Evolutionary conservation across 768 basidiomycete genomes (phyloP).

Genomic region (Phaeolepiota aurea): DNA sequence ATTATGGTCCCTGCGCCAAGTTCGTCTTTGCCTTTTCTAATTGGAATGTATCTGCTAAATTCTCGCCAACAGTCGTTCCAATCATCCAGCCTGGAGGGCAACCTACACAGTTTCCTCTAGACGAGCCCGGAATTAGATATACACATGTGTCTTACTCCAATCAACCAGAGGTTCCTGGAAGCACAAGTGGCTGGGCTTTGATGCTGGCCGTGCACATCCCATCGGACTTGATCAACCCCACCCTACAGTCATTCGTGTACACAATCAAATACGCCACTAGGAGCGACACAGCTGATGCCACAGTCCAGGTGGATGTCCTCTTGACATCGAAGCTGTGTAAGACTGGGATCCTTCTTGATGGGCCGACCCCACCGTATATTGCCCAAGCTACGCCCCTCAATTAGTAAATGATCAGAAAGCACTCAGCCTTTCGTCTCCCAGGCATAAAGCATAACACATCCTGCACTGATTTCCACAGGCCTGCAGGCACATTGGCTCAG

Average conservation of each 20-base stretch:
- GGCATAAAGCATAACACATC: slow-evolving; percentile 12
- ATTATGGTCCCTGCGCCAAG: too few relatives aligned
- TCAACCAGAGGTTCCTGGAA: slow-evolving; percentile 7
- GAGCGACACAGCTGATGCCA: slow-evolving; percentile 11
- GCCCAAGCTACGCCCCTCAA: slow-evolving; percentile 10
- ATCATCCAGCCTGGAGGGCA: too few relatives aligned
- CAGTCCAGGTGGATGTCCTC: slow-evolving; percentile 13
- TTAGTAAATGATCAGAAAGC: slow-evolving; percentile 10
- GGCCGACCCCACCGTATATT: slow-evolving; percentile 4
- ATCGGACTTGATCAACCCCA: slow-evolving; percentile 4
- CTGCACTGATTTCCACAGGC: too few relatives aligned
- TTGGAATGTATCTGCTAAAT: too few relatives aligned
- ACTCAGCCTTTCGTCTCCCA: slow-evolving; percentile 9
- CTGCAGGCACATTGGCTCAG: slow-evolving; percentile 6
- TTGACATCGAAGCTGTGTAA: slow-evolving; percentile 5
- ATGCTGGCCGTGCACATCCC: slow-evolving; percentile 1
- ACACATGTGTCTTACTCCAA: slow-evolving; percentile 11
- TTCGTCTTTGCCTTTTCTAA: too few relatives aligned
- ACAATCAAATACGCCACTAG: slow-evolving; percentile 14
- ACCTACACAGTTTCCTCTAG: neutral
- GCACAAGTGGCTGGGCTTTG: slow-evolving; percentile 7
- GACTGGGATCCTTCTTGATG: slow-evolving; percentile 2
- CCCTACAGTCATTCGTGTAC: slow-evolving; percentile 10
- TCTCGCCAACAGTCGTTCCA: too few relatives aligned
- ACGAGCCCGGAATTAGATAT: neutral